Percentiles rank a stretch among this genome's conserved stretches.
Conservation (phyloP, 2,329 filamentous ascomycete species). For the Zasmidium angulare region DNA sequence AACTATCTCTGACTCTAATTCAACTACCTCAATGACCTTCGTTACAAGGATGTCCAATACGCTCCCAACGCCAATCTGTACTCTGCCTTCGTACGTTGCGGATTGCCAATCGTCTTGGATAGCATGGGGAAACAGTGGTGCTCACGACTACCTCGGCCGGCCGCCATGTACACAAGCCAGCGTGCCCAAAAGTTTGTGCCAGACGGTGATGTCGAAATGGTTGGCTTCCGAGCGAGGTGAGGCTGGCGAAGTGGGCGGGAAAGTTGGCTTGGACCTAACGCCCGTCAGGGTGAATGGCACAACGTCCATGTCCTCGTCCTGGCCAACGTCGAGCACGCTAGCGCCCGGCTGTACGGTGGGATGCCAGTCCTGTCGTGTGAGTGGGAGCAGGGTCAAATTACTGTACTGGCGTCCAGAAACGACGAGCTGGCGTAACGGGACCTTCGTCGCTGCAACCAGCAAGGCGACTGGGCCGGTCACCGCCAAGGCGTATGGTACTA, state of each 20-base stretch:
- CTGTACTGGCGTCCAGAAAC: slow-evolving; percentile 22
- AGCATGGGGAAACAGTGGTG: background rate
- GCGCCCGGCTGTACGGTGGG: slow-evolving; percentile 21
- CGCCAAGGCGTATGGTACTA: slow-evolving; percentile 10
- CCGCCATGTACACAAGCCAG: slow-evolving; percentile 3
- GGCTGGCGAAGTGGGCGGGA: background rate
- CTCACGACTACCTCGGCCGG: background rate
- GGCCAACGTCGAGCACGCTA: slow-evolving; percentile 14
- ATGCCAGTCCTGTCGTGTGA: slow-evolving; percentile 20
- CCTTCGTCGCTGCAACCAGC: background rate
- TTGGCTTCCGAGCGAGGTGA: background rate
- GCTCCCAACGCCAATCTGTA: slow-evolving; percentile 12
- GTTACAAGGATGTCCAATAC: background rate
- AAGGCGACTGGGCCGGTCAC: slow-evolving; percentile 10
- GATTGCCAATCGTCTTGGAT: slow-evolving; percentile 18
- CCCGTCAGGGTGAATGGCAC: slow-evolving; percentile 1
- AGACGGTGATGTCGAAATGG: background rate
- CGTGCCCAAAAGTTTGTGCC: background rate
- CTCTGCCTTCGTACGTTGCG: slow-evolving; percentile 13
- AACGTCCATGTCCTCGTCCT: slow-evolving; percentile 10
- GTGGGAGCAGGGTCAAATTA: slow-evolving; percentile 19
- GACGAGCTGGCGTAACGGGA: background rate
- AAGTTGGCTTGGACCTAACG: background rate
- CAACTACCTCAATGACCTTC: background rate
- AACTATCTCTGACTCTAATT: background rate